Conservation (phyloP, 176 grass and related monocot genomes). For the Phragmites australis region DNA sequence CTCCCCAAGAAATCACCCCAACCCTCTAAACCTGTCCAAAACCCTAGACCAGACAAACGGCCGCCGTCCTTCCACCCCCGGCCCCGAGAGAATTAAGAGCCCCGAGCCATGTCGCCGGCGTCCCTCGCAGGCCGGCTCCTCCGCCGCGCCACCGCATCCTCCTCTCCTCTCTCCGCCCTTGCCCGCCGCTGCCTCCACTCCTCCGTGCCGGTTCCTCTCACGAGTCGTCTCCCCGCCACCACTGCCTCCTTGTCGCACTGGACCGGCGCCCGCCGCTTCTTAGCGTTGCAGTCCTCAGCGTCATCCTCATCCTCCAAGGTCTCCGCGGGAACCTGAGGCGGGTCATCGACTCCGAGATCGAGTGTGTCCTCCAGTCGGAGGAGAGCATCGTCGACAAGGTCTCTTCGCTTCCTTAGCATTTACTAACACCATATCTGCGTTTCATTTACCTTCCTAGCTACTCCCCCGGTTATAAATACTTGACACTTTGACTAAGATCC, state of each 20-base stretch:
- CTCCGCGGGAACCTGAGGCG: constrained; percentile 51
- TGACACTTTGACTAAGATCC: no score
- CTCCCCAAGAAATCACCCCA: not conserved
- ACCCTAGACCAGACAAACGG: constrained; percentile 31
- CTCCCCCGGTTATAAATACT: no score
- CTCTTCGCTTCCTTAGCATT: not conserved
- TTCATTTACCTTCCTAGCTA: not conserved
- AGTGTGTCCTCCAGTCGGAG: constrained; percentile 47
- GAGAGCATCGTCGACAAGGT: constrained; percentile 36
- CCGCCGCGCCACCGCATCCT: constrained; percentile 43
- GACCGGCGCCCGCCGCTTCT: constrained; percentile 39
- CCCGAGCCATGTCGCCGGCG: constrained; percentile 38
- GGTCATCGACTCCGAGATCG: constrained; percentile 73
- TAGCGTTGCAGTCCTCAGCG: constrained; percentile 21
- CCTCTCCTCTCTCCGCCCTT: not conserved
- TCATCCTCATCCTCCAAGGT: constrained; percentile 37
- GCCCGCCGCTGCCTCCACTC: constrained; percentile 19
- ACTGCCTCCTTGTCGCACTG: not conserved
- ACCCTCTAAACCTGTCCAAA: constrained; percentile 33
- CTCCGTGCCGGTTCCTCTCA: constrained; percentile 21
- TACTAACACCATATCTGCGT: not conserved
- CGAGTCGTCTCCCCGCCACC: constrained; percentile 6
- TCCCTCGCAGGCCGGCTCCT: constrained; percentile 50
- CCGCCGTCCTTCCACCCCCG: not conserved
- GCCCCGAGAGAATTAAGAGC: not conserved